phyloP scores from a whole-genome alignment of 2,329 filamentous ascomycete species.

The Pestalotiopsis sp. region DNA sequence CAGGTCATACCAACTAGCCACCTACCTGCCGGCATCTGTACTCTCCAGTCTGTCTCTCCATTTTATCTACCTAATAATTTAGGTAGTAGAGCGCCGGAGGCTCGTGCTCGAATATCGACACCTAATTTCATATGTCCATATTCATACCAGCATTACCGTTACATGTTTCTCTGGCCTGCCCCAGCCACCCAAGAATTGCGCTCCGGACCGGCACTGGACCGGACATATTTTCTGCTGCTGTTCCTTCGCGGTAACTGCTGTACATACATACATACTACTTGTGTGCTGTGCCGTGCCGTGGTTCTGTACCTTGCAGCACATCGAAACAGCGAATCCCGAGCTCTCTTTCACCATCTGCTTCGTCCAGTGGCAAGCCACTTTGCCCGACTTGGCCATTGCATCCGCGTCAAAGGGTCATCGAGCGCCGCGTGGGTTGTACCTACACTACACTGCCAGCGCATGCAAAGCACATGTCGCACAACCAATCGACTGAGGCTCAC shows the following conservation, averaged over 20 bases:
- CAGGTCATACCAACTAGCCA: background rate
- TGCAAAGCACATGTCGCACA: background rate
- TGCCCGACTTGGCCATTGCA: background rate
- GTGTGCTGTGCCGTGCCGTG: background rate
- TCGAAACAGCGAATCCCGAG: background rate
- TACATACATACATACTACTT: background rate
- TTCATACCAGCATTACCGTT: background rate
- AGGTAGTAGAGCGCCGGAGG: background rate
- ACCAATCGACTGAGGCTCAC: background rate
- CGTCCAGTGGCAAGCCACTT: background rate
- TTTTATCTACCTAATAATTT: background rate
- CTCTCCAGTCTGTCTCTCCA: background rate
- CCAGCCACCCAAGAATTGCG: background rate
- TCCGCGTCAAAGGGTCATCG: background rate
- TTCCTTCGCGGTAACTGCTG: background rate
- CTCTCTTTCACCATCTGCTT: background rate
- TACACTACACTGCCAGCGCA: background rate
- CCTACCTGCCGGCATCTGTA: background rate
- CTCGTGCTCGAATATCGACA: background rate
- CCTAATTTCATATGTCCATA: background rate
- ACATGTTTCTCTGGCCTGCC: background rate
- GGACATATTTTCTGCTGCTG: background rate
- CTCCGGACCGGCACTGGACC: background rate
- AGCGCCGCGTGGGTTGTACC: background rate
- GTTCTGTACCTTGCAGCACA: background rate